A percentile compares a stretch with the other conserved stretches of the same genome.
Evolutionary conservation across 805 yeast species (phyloP).

Genomic region (Vanderwaltozyma yarrowii): DNA sequence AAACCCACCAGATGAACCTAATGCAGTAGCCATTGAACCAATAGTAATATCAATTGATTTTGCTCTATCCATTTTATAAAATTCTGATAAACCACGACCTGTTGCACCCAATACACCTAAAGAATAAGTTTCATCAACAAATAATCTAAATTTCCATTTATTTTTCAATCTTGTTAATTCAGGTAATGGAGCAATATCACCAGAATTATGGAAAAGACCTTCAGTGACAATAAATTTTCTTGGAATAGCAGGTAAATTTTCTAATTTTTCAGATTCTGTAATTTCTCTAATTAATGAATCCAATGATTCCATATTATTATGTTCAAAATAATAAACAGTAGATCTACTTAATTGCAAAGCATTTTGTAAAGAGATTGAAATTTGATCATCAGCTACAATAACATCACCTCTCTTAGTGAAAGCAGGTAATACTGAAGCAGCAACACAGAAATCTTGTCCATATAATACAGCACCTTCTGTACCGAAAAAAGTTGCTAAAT

Average conservation of each 20-base stretch:
- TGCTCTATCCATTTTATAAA: slow-evolving; percentile 51
- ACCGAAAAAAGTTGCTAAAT: slow-evolving; percentile 63
- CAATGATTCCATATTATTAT: slow-evolving; percentile 78
- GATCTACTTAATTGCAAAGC: slow-evolving; percentile 83
- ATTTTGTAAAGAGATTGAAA: slow-evolving; percentile 70
- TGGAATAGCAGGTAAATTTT: slow-evolving; percentile 53
- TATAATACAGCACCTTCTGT: slow-evolving; percentile 73
- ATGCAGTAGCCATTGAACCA: slow-evolving; percentile 73
- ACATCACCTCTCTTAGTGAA: slow-evolving; percentile 93
- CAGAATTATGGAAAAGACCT: slow-evolving; percentile 72
- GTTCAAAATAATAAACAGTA: slow-evolving; percentile 62
- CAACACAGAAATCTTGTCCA: slow-evolving; percentile 86
- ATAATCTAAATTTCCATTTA: slow-evolving; percentile 74
- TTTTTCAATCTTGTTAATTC: slow-evolving; percentile 63
- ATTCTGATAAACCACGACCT: slow-evolving; percentile 83
- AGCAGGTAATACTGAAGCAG: slow-evolving; percentile 83
- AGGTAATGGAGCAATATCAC: slow-evolving; percentile 67
- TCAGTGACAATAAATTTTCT: slow-evolving; percentile 89
- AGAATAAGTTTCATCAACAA: slow-evolving; percentile 80
- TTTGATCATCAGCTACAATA: slow-evolving; percentile 76
- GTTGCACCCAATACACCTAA: slow-evolving; percentile 76
- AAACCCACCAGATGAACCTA: slow-evolving; percentile 87
- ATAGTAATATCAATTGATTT: slow-evolving; percentile 70
- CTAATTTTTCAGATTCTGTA: slow-evolving; percentile 48
- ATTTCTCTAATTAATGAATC: slow-evolving; percentile 56